A percentile compares a stretch with the other conserved stretches of the same genome.
Conservation (phyloP, 805 yeast genomes). For the Ogataea salicorniae region DNA sequence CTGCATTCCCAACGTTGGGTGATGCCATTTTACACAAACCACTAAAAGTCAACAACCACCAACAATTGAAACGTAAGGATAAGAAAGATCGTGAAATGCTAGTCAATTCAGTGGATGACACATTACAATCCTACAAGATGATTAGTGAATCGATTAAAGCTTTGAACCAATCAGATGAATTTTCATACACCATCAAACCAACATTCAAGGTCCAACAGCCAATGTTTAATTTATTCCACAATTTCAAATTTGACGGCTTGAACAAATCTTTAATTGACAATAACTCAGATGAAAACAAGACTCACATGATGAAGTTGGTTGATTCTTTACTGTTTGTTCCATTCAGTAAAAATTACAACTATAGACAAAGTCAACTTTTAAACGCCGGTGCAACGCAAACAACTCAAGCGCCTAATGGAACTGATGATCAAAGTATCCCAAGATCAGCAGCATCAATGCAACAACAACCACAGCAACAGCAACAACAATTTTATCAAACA, state of each 20-base stretch:
- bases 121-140: slow-evolving; percentile 21
- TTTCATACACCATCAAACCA: slow-evolving; percentile 24
- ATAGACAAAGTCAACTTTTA: slow-evolving; percentile 5
- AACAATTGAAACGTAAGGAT: slow-evolving; percentile 22
- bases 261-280: slow-evolving; percentile 9
- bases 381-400: slow-evolving; percentile 8
- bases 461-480: slow-evolving; percentile 6
- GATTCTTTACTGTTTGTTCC: slow-evolving; percentile 32
- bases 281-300: slow-evolving; percentile 15
- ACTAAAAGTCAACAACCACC: slow-evolving; percentile 9
- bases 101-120: slow-evolving; percentile 16
- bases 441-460: slow-evolving; percentile 3
- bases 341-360: slow-evolving; percentile 28
- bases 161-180: slow-evolving; percentile 19
- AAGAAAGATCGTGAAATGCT: slow-evolving; percentile 24
- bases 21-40: slow-evolving; percentile 17
- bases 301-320: slow-evolving; percentile 22
- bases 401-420: slow-evolving; percentile 3
- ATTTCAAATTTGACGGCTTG: slow-evolving; percentile 13
- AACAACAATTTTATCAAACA: slow-evolving; percentile 29
- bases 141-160: slow-evolving; percentile 24
- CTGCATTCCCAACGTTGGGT: slow-evolving; percentile 30
- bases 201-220: slow-evolving; percentile 12
- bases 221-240: slow-evolving; percentile 21
- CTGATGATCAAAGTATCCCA: neutral